A percentile compares a stretch with the other conserved stretches of the same genome.
Evolutionary conservation across 2,329 filamentous ascomycete genomes (phyloP).

Genomic region (Alternaria hordeiaustralica): DNA sequence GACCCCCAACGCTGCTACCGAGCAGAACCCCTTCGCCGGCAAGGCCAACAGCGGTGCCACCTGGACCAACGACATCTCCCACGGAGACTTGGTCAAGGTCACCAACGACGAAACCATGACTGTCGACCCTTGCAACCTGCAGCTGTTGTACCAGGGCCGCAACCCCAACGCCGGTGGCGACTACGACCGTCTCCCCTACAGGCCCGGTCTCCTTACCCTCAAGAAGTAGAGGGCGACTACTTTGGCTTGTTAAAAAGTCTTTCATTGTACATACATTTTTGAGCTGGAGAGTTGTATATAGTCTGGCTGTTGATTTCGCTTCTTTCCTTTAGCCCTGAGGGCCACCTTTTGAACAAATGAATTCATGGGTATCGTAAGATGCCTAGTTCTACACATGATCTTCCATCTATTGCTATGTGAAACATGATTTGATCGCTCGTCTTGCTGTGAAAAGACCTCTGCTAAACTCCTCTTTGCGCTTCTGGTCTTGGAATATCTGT

Average conservation of each 20-base stretch:
- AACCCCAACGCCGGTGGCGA: conserved; percentile 51
- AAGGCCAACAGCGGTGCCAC: conserved; percentile 69
- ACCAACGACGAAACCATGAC: conserved; percentile 68
- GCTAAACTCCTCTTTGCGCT: neutral
- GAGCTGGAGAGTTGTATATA: conserved; percentile 8
- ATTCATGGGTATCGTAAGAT: neutral
- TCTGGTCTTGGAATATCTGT: neutral
- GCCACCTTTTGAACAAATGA: neutral
- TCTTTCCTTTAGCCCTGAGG: neutral
- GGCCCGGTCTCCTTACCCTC: conserved; percentile 51
- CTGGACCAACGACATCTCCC: conserved; percentile 72
- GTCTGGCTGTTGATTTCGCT: neutral
- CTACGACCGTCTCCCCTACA: conserved; percentile 62
- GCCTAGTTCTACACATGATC: neutral
- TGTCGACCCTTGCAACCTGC: conserved; percentile 68
- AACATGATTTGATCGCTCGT: conserved; percentile 5
- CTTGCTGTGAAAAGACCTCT: neutral
- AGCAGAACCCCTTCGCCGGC: conserved; percentile 69
- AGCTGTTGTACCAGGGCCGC: conserved; percentile 69
- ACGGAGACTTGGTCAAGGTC: conserved; percentile 66
- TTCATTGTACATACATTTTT: conserved; percentile 13
- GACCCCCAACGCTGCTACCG: conserved; percentile 63
- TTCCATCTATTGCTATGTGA: neutral
- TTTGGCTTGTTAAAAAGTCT: neutral
- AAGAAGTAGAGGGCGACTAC: conserved; percentile 2